Evolutionary conservation across 805 yeast genomes (phyloP).

Genomic region (Vanderwaltozyma verrucispora): DNA sequence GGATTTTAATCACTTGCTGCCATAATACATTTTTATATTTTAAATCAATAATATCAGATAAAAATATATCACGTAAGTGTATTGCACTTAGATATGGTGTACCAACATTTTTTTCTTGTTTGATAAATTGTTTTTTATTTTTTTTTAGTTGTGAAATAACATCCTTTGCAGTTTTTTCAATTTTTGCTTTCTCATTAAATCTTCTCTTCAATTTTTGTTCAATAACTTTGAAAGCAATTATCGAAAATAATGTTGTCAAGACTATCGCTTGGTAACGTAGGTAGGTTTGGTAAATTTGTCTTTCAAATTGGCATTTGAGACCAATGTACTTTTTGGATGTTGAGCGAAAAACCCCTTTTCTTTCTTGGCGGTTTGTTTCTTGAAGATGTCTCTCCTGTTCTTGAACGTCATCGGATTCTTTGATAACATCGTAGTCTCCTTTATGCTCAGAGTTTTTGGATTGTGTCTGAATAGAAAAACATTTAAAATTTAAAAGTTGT

Average conservation of each 20-base stretch:
- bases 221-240: slow-evolving; percentile 15
- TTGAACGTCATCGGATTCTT: slow-evolving; percentile 31
- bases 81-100: slow-evolving; percentile 51
- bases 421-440: slow-evolving; percentile 26
- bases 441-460: slow-evolving; percentile 13
- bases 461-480: slow-evolving; percentile 14
- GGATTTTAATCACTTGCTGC: slow-evolving; percentile 42
- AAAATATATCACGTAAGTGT: slow-evolving; percentile 58
- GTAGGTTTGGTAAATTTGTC: slow-evolving; percentile 36
- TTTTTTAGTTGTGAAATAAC: slow-evolving; percentile 42
- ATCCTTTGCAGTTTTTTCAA: slow-evolving; percentile 37
- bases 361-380: slow-evolving; percentile 17
- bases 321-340: slow-evolving; percentile 56
- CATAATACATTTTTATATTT: slow-evolving; percentile 40
- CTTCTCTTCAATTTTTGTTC: slow-evolving; percentile 31
- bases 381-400: slow-evolving; percentile 30
- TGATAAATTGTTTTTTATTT: slow-evolving; percentile 31
- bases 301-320: slow-evolving; percentile 45
- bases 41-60: slow-evolving; percentile 27
- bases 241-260: slow-evolving; percentile 5
- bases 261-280: slow-evolving; percentile 18
- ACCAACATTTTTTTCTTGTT: slow-evolving; percentile 22
- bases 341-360: slow-evolving; percentile 57
- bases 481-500: slow-evolving; percentile 6
- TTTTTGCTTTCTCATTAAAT: slow-evolving; percentile 31